A percentile compares a stretch with the other conserved stretches of the same genome.
These are phyloP conservation scores for Termitomyces sp. DNA, from an alignment of 1,284 basidiomycete species.

Conservation along the genomic window DNA sequence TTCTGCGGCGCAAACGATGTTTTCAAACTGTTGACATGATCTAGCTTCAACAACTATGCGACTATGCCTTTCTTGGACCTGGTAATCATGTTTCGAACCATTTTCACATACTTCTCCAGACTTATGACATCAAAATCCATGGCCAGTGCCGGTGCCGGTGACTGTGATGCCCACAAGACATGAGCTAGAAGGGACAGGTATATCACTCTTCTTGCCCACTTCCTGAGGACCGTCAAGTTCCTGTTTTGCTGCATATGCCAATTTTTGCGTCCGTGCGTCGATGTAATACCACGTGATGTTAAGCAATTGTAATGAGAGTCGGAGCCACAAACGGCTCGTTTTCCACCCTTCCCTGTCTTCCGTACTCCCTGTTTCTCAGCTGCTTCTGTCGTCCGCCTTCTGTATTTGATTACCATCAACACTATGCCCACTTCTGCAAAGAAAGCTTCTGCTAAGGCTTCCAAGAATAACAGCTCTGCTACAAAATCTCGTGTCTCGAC, in stretches of 20 bases:
- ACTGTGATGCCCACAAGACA: background rate
- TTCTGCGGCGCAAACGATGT: background rate
- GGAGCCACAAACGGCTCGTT: slow-evolving; percentile 27
- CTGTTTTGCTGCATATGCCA: slow-evolving; percentile 6
- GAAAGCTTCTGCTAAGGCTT: slow-evolving; percentile 31
- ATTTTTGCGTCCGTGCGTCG: slow-evolving; percentile 31
- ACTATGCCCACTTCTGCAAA: slow-evolving; percentile 30
- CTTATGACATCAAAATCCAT: background rate
- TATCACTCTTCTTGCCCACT: background rate
- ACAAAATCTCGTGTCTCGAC: slow-evolving; percentile 32
- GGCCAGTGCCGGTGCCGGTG: background rate
- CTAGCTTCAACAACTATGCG: background rate
- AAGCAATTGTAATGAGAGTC: slow-evolving; percentile 21
- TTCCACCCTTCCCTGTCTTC: slow-evolving; percentile 22
- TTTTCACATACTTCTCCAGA: background rate
- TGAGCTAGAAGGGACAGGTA: background rate
- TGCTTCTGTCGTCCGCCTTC: slow-evolving; percentile 14
- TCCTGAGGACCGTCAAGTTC: slow-evolving; percentile 3
- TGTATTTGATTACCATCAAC: slow-evolving; percentile 9
- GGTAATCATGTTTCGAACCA: background rate
- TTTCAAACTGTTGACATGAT: background rate
- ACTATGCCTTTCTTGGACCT: background rate
- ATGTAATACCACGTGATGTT: slow-evolving; percentile 30
- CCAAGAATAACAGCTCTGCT: slow-evolving; percentile 28
- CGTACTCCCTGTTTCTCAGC: slow-evolving; percentile 13